Conservation (phyloP, 1,284 basidiomycete genomes). For the Cutaneotrichosporon mucoides region DNA sequence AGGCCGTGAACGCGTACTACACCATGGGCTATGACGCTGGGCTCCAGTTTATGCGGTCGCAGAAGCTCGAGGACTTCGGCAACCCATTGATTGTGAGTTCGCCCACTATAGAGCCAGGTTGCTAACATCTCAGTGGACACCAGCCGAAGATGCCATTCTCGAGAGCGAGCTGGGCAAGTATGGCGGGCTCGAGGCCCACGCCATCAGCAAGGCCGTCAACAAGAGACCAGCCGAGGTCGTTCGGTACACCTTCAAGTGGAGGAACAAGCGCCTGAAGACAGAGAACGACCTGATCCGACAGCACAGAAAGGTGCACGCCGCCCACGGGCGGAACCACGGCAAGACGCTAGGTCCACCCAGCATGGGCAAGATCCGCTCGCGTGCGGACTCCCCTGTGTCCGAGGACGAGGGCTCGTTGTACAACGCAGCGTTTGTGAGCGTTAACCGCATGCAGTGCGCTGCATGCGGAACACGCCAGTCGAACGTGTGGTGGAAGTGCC, state of each 20-base stretch:
- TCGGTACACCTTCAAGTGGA: constrained; percentile 48
- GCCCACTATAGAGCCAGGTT: background rate
- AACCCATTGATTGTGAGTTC: constrained; percentile 31
- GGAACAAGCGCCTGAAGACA: constrained; percentile 43
- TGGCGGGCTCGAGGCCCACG: constrained; percentile 46
- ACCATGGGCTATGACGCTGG: constrained; percentile 30
- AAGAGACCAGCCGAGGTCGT: constrained; percentile 44
- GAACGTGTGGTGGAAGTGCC: constrained; percentile 77
- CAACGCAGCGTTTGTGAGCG: constrained; percentile 17
- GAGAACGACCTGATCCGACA: constrained; percentile 46
- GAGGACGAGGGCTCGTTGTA: constrained; percentile 53
- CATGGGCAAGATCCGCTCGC: constrained; percentile 35
- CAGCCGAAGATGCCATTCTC: constrained; percentile 25
- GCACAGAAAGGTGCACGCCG: constrained; percentile 35
- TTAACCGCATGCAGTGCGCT: constrained; percentile 55
- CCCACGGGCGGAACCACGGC: constrained; percentile 36
- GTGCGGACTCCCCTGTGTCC: constrained; percentile 48
- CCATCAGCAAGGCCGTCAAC: constrained; percentile 34
- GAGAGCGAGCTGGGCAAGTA: constrained; percentile 38
- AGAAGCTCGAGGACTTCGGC: constrained; percentile 30
- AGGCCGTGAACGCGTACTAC: constrained; percentile 27
- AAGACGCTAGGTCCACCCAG: constrained; percentile 43
- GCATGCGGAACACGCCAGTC: constrained; percentile 73
- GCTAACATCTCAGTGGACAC: constrained; percentile 31
- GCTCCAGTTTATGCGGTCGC: constrained; percentile 24